Evolutionary conservation across 805 yeast genomes (phyloP).

Genomic region (Zygosaccharomyces bailii): DNA sequence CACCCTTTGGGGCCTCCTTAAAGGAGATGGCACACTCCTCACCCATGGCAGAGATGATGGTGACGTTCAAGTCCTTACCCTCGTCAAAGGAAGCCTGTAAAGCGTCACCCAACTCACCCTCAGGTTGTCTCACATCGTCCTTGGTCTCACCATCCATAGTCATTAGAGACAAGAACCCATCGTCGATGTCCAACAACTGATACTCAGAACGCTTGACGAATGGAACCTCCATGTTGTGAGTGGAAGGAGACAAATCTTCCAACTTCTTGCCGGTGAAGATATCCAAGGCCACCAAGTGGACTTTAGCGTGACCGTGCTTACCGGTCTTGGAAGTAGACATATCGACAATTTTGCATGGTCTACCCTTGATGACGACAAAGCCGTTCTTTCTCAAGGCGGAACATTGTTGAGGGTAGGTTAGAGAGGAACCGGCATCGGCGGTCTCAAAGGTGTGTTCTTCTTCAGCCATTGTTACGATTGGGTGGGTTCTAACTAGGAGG

Average conservation of each 20-base stretch:
- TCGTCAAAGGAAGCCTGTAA: slow-evolving; percentile 92
- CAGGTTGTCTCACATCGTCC: slow-evolving; percentile 98
- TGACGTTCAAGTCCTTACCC: slow-evolving; percentile 95
- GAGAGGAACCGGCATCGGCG: slow-evolving; percentile 98
- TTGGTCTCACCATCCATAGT: slow-evolving; percentile 96
- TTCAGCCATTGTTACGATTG: slow-evolving; percentile 32
- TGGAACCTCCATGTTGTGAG: slow-evolving; percentile 99
- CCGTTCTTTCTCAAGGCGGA: slow-evolving; percentile 99
- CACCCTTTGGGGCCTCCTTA: slow-evolving; percentile 94
- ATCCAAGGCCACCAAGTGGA: slow-evolving; percentile 97
- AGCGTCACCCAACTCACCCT: slow-evolving; percentile 94
- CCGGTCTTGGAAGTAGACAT: slow-evolving; percentile 99
- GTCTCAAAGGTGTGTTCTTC: slow-evolving; percentile 89
- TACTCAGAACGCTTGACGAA: slow-evolving; percentile 92
- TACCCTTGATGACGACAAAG: slow-evolving; percentile 96
- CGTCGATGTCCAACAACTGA: slow-evolving; percentile 97
- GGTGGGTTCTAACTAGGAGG: slow-evolving; percentile 1
- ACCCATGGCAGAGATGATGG: slow-evolving; percentile 97
- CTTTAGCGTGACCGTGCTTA: slow-evolving; percentile 99
- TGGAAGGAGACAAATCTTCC: slow-evolving; percentile 99
- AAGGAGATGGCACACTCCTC: slow-evolving; percentile 98
- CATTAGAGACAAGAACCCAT: slow-evolving; percentile 96
- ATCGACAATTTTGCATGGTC: slow-evolving; percentile 99
- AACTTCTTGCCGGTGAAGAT: slow-evolving; percentile 99
- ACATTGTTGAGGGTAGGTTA: slow-evolving; percentile 99